Base-by-base conservation (phyloP, 2,329 filamentous ascomycete species). In the Venturia oleaginea region DNA sequence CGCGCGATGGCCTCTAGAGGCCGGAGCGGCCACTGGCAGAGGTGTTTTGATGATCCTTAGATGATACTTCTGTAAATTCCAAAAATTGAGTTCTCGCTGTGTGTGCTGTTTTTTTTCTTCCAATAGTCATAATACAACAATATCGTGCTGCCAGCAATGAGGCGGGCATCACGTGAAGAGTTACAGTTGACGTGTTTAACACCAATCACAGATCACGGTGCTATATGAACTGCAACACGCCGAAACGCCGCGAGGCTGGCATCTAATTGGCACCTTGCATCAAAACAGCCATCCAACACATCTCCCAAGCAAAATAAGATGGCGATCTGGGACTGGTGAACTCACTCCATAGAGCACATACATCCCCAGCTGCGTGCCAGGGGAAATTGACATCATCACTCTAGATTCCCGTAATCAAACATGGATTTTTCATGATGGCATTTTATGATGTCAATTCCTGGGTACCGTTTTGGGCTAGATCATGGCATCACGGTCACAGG, bases 381-480 rank as follows among this genome's bases (percentile, higher is more conserved):
- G 51, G 51, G 48, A 57, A 34, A n/a, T 57, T 57, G 27, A 34
- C 51, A 57, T 57, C 51, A 57, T 57, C 30, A 57, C 8, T 57
- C 30, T 30, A 19, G 10, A 17, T 34, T 30, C 17, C 51, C 51
- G 34, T 34, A 8, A 3, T n/a, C 15, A 32, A 57, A 57, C 11
- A 57, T 57, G 51, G 22, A 19, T 24, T 4, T 57, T 27, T 55
- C 30, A 55, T 55, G 51, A 55, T 55, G 51, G 51, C 51, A 55
- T 55, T 55, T 2, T 32, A 30, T 8, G 17, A 30, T n/a, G 4
- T 19, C 30, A 15, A 27, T 55, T 32, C 11, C 27, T 11, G 1
- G 27, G 4, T 13, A 13, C 51, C 34, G 7, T 15, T 34, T n/a
- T 11, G 3, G 48, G 48, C 11, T 55, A 55, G 30, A 55, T 34